These are phyloP conservation scores for Eutrema yunnanense DNA, from an alignment of 345 rosid genomes.

Conservation along the genomic window DNA sequence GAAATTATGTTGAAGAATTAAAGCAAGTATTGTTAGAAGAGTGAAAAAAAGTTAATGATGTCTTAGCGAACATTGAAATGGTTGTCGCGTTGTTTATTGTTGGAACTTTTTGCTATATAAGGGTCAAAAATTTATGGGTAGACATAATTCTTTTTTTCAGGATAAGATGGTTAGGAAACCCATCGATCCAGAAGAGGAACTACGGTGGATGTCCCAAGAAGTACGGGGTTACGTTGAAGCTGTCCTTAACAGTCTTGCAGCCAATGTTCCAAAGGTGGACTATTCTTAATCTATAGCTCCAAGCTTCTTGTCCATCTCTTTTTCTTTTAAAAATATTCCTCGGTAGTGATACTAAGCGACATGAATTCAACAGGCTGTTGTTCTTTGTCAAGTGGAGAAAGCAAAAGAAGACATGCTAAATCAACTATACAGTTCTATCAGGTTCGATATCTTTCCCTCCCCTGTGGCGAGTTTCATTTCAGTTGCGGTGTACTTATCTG, in stretches of 20 bases:
- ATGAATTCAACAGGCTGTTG: constrained; percentile 69
- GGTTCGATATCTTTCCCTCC: constrained; percentile 37
- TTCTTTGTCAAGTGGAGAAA: constrained; percentile 99
- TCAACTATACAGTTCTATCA: constrained; percentile 82
- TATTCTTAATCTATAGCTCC: constrained; percentile 8
- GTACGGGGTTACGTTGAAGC: constrained; percentile 99
- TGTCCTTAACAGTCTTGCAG: constrained; percentile 97
- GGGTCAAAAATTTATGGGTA: not conserved
- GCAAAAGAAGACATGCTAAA: constrained; percentile 98
- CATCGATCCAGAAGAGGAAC: constrained; percentile 97
- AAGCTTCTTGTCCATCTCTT: not conserved
- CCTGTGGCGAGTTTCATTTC: not conserved
- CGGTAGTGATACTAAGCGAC: constrained; percentile 4
- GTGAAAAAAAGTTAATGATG: not conserved
- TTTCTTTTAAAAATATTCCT: not conserved
- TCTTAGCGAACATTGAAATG: constrained; percentile 1
- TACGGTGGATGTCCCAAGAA: constrained; percentile 99
- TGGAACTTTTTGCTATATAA: not conserved
- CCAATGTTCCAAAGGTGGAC: constrained; percentile 92
- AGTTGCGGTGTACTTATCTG: constrained; percentile 8
- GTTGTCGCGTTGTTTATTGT: not conserved
- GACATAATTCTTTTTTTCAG: constrained; percentile 26
- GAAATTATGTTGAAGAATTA: not conserved
- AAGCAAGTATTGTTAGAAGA: not conserved
- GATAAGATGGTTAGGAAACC: constrained; percentile 92